Evolutionary conservation across 108 stramenopile species (phyloP).

Genomic region (Cyclotella cryptica): DNA sequence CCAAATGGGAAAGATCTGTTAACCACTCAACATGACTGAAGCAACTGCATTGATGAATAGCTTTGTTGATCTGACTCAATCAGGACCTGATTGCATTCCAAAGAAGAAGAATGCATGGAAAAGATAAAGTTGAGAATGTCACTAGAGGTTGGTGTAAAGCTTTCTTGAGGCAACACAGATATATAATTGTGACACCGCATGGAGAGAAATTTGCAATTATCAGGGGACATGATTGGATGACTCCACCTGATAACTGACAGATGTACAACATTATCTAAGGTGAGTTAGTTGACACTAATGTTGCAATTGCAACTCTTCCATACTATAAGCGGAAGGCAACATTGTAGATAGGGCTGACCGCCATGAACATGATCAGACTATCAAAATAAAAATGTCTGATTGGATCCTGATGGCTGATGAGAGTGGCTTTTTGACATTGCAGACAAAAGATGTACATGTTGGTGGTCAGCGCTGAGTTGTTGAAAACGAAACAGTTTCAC

Average conservation of each 20-base stretch:
- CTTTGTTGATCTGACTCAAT: neutral
- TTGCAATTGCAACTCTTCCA: neutral
- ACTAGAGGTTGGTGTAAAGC: constrained; percentile 8
- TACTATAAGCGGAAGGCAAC: neutral
- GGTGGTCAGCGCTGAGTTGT: neutral
- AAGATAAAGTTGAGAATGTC: neutral
- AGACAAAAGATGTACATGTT: constrained; percentile 1
- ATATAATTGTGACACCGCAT: constrained; percentile 10
- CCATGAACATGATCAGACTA: neutral
- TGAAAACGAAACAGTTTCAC: constrained; percentile 4
- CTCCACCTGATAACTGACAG: neutral
- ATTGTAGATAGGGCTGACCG: neutral
- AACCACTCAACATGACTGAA: neutral
- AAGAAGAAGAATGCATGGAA: neutral
- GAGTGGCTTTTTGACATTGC: neutral
- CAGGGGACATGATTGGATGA: constrained; percentile 13
- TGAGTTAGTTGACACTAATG: constrained; percentile 29
- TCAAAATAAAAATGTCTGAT: neutral
- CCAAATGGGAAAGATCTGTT: too few species aligned
- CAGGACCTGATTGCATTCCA: neutral
- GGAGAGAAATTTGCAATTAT: constrained; percentile 10
- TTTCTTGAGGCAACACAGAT: neutral
- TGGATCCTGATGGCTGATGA: neutral
- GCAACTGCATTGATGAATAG: constrained; percentile 3
- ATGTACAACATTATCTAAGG: constrained; percentile 25